Percentiles rank a stretch among this genome's conserved stretches.
Evolutionary conservation across 1,139 yeast species (phyloP).

Genomic region (Pichia norvegensis): DNA sequence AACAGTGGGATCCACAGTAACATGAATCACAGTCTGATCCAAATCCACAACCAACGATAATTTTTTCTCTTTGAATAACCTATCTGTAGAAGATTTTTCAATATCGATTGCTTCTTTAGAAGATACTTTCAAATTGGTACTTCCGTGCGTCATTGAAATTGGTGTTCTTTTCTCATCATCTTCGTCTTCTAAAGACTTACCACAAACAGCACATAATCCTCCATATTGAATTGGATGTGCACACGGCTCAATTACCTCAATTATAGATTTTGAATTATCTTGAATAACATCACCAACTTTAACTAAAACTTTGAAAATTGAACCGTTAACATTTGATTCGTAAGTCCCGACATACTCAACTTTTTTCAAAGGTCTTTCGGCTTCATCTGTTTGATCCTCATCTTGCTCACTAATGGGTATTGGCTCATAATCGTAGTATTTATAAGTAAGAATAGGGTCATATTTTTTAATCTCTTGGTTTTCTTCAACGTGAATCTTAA

Average conservation of each 20-base stretch:
- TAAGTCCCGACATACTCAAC: constrained; percentile 63
- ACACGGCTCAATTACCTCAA: constrained; percentile 71
- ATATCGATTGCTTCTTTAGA: constrained; percentile 80
- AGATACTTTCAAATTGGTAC: constrained; percentile 77
- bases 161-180: constrained; percentile 79
- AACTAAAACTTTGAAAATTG: constrained; percentile 44
- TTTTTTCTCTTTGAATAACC: constrained; percentile 56
- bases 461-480: constrained; percentile 48
- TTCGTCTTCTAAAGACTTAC: constrained; percentile 74
- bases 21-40: constrained; percentile 96
- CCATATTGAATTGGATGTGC: constrained; percentile 93
- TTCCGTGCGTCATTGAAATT: constrained; percentile 84
- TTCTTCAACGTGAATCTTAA: constrained; percentile 38
- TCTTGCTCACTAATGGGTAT: constrained; percentile 40
- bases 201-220: constrained; percentile 93
- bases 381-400: constrained; percentile 32
- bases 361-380: constrained; percentile 25
- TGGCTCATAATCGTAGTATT: constrained; percentile 61
- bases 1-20: constrained; percentile 95
- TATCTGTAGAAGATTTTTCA: constrained; percentile 58
- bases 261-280: constrained; percentile 42
- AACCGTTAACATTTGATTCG: constrained; percentile 81
- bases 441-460: constrained; percentile 50
- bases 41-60: constrained; percentile 89
- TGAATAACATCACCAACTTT: constrained; percentile 53